These are phyloP conservation scores for Pythium monospermum DNA, from an alignment of 352 stramenopile genomes.

Conservation along the genomic window DNA sequence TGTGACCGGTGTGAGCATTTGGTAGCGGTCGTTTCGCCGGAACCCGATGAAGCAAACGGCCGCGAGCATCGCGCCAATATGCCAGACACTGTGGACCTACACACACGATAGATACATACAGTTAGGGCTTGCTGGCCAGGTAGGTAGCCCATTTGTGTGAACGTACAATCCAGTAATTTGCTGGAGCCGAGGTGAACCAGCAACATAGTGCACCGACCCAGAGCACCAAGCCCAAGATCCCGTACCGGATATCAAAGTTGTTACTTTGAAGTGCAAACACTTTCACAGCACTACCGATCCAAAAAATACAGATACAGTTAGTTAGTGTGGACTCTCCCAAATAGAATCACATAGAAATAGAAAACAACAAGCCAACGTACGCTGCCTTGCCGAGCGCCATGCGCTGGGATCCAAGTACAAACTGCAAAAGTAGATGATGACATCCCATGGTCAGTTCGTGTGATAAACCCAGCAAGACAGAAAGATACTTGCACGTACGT, in stretches of 20 bases:
- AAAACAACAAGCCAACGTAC: too few species aligned
- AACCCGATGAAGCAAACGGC: conserved; percentile 28
- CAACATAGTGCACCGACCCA: conserved; percentile 29
- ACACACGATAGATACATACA: background rate
- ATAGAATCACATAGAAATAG: too few species aligned
- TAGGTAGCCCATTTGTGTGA: background rate
- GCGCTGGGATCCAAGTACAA: conserved; percentile 24
- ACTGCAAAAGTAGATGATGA: conserved; percentile 3
- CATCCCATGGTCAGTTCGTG: too few species aligned
- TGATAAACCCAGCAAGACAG: background rate
- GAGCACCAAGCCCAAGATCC: conserved; percentile 21
- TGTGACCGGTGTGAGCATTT: conserved; percentile 19
- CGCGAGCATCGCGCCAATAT: conserved; percentile 28
- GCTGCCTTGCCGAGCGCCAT: conserved; percentile 16
- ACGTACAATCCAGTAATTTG: conserved; percentile 36
- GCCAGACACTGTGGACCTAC: conserved; percentile 34
- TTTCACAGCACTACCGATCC: conserved; percentile 18
- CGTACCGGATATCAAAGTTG: conserved; percentile 33
- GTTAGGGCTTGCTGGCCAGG: background rate
- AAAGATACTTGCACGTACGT: conserved; percentile 17
- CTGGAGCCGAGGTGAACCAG: conserved; percentile 27
- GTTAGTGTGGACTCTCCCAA: too few species aligned
- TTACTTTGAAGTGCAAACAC: conserved; percentile 28
- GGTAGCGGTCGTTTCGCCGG: conserved; percentile 30
- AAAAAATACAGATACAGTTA: background rate